Base-by-base conservation (phyloP, 2,329 filamentous ascomycete species). In the Periconia sp. region DNA sequence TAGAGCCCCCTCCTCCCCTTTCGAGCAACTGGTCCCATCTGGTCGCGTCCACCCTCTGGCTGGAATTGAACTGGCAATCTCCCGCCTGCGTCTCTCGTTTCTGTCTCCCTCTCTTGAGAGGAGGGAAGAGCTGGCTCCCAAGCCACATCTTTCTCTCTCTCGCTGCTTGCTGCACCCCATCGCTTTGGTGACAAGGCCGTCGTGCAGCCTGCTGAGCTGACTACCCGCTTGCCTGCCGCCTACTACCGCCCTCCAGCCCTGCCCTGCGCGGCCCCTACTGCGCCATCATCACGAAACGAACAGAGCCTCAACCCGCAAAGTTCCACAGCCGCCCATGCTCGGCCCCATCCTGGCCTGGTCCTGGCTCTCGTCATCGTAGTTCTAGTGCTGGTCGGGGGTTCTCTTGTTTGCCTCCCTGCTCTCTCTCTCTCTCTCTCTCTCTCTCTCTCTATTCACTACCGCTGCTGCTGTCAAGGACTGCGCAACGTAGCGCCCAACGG, bases 401-500 rank as follows among this genome's bases (percentile, higher is more conserved):
- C 23, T 27, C 5, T 27, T 60, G 59, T 60, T 63, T n/a, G n/a
- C n/a, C n/a, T n/a, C n/a, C n/a, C n/a, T n/a, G n/a, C n/a, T n/a
- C n/a, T n/a, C n/a, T n/a, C n/a, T n/a, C n/a, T n/a, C n/a, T n/a
- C n/a, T n/a, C n/a, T n/a, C n/a, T n/a, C n/a, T n/a, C n/a, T n/a
- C n/a, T n/a, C n/a, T n/a, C n/a, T n/a, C n/a, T n/a, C n/a, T n/a
- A n/a, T n/a, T n/a, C n/a, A 60, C 52, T 51, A 35, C 54, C 55
- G 53, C 57, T 47, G 57, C 55, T 52, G 43, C 64, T 63, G 62
- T 62, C 68, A 68, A 63, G 61, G 61, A 63, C 63, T 68, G 68
- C 66, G 58, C 66, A 52, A 71, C 69, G 60, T 70, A 31, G 66
- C 66, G 63, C 60, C 59, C 59, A 68, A 70, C 69, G 62, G 63